Percentiles rank a stretch among this genome's conserved stretches.
Evolutionary conservation across 441 rosid species (phyloP).

Genomic region (Populus hybrid): DNA sequence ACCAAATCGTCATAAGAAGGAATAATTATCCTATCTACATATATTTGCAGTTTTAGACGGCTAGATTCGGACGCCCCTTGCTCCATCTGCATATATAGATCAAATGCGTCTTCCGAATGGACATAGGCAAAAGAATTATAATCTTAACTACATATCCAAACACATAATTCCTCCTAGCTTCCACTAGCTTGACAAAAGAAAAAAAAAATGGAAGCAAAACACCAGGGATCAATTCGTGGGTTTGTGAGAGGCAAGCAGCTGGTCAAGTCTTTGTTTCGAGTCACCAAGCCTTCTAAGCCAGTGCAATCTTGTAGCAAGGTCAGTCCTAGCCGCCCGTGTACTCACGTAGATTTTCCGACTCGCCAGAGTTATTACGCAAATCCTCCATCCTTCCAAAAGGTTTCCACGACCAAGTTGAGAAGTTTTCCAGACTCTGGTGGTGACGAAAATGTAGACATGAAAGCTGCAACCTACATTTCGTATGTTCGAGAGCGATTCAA

Average conservation of each 20-base stretch:
- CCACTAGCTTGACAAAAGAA: not conserved
- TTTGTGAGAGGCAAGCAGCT: slow-evolving; percentile 26
- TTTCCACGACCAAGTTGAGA: not conserved
- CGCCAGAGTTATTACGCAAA: slow-evolving; percentile 1
- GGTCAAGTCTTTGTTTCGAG: slow-evolving; percentile 23
- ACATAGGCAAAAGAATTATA: not conserved
- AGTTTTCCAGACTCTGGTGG: slow-evolving; percentile 21
- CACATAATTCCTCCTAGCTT: not conserved
- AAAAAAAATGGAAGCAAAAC: slow-evolving; percentile 26
- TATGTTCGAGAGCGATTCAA: slow-evolving; percentile 38
- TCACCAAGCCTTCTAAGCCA: slow-evolving; percentile 16
- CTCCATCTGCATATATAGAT: slow-evolving; percentile 9
- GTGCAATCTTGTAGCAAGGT: slow-evolving; percentile 2
- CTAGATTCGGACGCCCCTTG: not conserved
- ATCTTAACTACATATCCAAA: not conserved
- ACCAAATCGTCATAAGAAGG: slow-evolving; percentile 6
- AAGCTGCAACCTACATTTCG: slow-evolving; percentile 34
- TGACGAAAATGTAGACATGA: slow-evolving; percentile 42
- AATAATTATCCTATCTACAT: slow-evolving; percentile 27
- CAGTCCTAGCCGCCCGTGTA: slow-evolving; percentile 21
- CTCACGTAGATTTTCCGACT: not conserved
- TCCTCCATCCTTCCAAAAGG: slow-evolving; percentile 14
- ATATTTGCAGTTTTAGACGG: too few species aligned
- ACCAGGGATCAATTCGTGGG: slow-evolving; percentile 9
- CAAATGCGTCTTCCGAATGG: not conserved